Evolutionary conservation across 192 early-diverging fungal genomes (phyloP).

Genomic region (Coemansia sp.): DNA sequence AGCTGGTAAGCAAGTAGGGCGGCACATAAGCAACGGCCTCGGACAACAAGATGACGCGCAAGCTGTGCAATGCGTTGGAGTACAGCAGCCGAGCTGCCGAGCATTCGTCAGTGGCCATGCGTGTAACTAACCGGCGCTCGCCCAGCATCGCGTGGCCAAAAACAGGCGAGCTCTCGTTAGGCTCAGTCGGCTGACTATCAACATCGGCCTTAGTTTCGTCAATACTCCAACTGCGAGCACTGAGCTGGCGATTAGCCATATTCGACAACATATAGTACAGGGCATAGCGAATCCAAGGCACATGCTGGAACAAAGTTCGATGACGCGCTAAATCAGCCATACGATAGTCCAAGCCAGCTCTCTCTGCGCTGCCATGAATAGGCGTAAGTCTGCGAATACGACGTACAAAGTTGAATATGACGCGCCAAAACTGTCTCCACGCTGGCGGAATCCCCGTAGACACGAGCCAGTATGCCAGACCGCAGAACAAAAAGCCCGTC

Average conservation of each 20-base stretch:
- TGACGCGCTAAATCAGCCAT: conserved; percentile 35
- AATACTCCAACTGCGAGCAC: conserved; percentile 7
- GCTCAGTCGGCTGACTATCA: neutral
- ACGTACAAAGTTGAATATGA: neutral
- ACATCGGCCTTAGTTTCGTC: neutral
- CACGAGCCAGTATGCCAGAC: conserved; percentile 1
- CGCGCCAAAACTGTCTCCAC: conserved; percentile 4
- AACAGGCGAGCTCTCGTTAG: neutral
- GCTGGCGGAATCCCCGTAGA: neutral
- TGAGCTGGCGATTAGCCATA: conserved; percentile 17
- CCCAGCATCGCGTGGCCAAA: conserved; percentile 3
- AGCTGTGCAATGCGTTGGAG: conserved; percentile 26
- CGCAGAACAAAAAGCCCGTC: conserved; percentile 5
- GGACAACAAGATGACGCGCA: conserved; percentile 26
- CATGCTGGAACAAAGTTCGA: conserved; percentile 15
- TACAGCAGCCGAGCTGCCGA: conserved; percentile 27
- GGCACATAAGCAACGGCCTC: conserved; percentile 22
- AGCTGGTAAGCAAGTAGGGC: conserved; percentile 20
- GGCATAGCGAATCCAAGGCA: conserved; percentile 27
- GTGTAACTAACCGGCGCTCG: conserved; percentile 10
- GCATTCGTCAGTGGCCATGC: conserved; percentile 30
- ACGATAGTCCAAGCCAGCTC: conserved; percentile 9
- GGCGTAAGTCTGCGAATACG: neutral
- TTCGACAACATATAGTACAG: conserved; percentile 25
- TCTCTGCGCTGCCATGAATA: neutral